Evolutionary conservation across 768 basidiomycete species (phyloP).

Genomic region (Tylopilus balloui): DNA sequence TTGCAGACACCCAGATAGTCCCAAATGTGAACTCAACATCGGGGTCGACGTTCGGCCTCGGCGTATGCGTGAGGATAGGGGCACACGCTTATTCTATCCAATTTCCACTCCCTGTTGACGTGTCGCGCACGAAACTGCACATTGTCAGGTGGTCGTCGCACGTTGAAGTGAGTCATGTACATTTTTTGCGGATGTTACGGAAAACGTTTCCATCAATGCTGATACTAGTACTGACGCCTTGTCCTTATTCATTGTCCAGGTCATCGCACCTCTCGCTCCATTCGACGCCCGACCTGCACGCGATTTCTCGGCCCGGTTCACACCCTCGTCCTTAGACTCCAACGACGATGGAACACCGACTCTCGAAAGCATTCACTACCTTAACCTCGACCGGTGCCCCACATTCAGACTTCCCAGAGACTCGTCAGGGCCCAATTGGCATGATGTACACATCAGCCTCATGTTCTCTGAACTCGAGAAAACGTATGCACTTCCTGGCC

Average conservation of each 20-base stretch:
- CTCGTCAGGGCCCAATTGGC: slow-evolving; percentile 23
- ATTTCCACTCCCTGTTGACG: slow-evolving; percentile 45
- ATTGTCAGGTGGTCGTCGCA: slow-evolving; percentile 52
- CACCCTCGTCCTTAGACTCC: slow-evolving; percentile 16
- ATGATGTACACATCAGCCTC: slow-evolving; percentile 20
- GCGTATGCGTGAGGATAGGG: slow-evolving; percentile 12
- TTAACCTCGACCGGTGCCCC: slow-evolving; percentile 36
- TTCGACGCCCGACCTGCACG: slow-evolving; percentile 20
- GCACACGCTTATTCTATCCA: slow-evolving; percentile 21
- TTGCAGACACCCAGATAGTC: slow-evolving; percentile 8
- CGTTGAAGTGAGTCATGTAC: slow-evolving; percentile 29
- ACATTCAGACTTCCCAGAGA: slow-evolving; percentile 22
- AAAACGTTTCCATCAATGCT: no score
- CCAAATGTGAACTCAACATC: slow-evolving; percentile 1
- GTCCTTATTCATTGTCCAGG: slow-evolving; percentile 8
- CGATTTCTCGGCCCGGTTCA: slow-evolving; percentile 23
- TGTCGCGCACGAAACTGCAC: slow-evolving; percentile 34
- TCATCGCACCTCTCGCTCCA: slow-evolving; percentile 15
- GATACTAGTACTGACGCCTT: neutral
- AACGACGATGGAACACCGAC: slow-evolving; percentile 3
- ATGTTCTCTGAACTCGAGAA: slow-evolving; percentile 26
- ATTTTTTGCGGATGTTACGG: no score
- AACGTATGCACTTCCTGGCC: neutral
- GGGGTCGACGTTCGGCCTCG: neutral
- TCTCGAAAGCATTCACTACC: slow-evolving; percentile 38